These are phyloP conservation scores for Croton laevigatus DNA, from an alignment of 441 rosid species.

Conservation along the genomic window DNA sequence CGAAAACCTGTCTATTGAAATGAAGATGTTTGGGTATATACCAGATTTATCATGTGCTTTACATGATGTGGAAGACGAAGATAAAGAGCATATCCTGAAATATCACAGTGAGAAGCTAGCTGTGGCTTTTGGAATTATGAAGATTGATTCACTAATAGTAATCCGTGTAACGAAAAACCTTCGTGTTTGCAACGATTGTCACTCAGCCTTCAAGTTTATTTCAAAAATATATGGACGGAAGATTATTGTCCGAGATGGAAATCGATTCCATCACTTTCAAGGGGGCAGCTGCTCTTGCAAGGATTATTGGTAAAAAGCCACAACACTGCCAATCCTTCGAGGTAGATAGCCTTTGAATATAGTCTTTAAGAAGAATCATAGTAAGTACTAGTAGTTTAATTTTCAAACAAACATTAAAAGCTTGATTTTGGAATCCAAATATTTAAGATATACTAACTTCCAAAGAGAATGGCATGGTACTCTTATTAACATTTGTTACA, in stretches of 20 bases:
- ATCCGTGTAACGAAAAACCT: constrained; percentile 45
- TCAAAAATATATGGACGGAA: constrained; percentile 29
- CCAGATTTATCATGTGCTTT: constrained; percentile 45
- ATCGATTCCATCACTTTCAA: constrained; percentile 49
- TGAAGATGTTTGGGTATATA: constrained; percentile 40
- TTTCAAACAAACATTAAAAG: background rate
- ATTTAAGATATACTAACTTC: too few species aligned
- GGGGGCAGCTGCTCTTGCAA: constrained; percentile 49
- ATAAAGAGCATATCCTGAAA: constrained; percentile 39
- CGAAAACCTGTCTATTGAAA: constrained; percentile 33
- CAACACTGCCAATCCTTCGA: background rate
- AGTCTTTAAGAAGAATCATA: background rate
- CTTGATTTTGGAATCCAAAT: too few species aligned
- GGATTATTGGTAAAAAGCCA: constrained; percentile 42
- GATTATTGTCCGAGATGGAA: constrained; percentile 41
- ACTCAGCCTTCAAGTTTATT: constrained; percentile 38
- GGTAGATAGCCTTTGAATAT: background rate
- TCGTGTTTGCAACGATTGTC: constrained; percentile 47
- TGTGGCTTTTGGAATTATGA: constrained; percentile 43
- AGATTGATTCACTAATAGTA: constrained; percentile 16
- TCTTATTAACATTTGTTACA: too few species aligned
- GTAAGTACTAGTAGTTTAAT: background rate
- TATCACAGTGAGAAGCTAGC: constrained; percentile 59
- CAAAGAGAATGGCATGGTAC: too few species aligned
- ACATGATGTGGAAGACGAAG: constrained; percentile 52